Conservation (phyloP, 352 stramenopile species). For the Globisporangium solare region DNA sequence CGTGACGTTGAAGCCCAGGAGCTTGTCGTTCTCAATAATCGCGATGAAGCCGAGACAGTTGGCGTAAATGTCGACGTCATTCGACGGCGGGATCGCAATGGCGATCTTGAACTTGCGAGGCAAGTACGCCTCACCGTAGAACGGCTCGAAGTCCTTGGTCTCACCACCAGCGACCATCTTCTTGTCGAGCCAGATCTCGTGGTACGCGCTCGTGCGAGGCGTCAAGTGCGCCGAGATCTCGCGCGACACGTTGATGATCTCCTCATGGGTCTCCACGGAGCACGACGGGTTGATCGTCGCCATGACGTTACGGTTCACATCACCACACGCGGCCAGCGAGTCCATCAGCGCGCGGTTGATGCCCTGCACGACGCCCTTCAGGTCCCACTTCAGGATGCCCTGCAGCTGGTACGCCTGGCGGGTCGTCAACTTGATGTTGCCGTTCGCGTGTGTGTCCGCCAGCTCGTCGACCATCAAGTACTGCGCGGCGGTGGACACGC, state of each 20-base stretch:
- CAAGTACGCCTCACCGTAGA: slow-evolving; percentile 96
- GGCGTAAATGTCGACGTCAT: slow-evolving; percentile 97
- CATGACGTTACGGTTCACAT: slow-evolving; percentile 98
- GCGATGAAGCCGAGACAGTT: slow-evolving; percentile 96
- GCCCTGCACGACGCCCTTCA: slow-evolving; percentile 94
- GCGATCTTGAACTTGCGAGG: slow-evolving; percentile 99
- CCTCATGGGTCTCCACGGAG: slow-evolving; percentile 82
- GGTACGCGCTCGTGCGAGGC: slow-evolving; percentile 93
- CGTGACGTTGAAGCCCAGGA: slow-evolving; percentile 94
- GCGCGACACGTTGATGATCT: slow-evolving; percentile 83
- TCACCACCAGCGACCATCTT: slow-evolving; percentile 92
- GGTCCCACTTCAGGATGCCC: slow-evolving; percentile 95
- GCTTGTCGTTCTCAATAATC: slow-evolving; percentile 84
- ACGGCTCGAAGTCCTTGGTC: slow-evolving; percentile 95
- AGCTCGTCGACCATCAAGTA: slow-evolving; percentile 95
- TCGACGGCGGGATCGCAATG: slow-evolving; percentile 96
- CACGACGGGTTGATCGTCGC: slow-evolving; percentile 83
- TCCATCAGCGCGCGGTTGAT: slow-evolving; percentile 91
- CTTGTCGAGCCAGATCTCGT: slow-evolving; percentile 97
- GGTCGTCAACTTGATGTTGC: slow-evolving; percentile 94
- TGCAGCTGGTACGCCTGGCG: slow-evolving; percentile 96
- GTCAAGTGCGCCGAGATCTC: slow-evolving; percentile 92
- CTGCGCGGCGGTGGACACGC: slow-evolving; percentile 90
- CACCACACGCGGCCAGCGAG: slow-evolving; percentile 95
- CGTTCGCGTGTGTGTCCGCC: slow-evolving; percentile 90